These are phyloP conservation scores for Amanita rubescens DNA, from an alignment of 768 basidiomycete species.

Conservation along the genomic window DNA sequence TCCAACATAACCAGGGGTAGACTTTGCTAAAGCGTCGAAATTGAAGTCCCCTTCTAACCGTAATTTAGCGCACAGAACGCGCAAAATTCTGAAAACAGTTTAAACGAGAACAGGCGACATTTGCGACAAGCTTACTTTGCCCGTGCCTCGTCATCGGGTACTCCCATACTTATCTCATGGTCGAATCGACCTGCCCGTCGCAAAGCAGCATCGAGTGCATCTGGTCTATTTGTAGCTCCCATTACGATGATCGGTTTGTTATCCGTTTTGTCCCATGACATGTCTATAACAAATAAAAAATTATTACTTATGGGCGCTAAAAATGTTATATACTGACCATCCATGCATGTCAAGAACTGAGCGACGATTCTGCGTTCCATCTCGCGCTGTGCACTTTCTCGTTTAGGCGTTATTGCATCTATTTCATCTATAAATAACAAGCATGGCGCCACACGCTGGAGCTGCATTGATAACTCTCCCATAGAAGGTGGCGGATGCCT, in stretches of 20 bases:
- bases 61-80: slow-evolving; percentile 77
- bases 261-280: slow-evolving; percentile 93
- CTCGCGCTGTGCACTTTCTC: slow-evolving; percentile 96
- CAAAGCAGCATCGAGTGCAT: slow-evolving; percentile 89
- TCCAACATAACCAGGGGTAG: slow-evolving; percentile 95
- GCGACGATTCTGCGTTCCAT: slow-evolving; percentile 98
- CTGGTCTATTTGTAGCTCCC: slow-evolving; percentile 93
- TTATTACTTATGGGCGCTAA: neutral
- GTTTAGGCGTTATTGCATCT: slow-evolving; percentile 94
- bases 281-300: slow-evolving; percentile 41
- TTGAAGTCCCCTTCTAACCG: slow-evolving; percentile 85
- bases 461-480: neutral
- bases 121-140: slow-evolving; percentile 57
- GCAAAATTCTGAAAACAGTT: slow-evolving; percentile 64
- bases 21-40: slow-evolving; percentile 77
- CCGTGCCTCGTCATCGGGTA: slow-evolving; percentile 86
- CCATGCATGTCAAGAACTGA: slow-evolving; percentile 97
- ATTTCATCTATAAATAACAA: slow-evolving; percentile 97
- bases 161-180: slow-evolving; percentile 96
- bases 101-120: neutral
- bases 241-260: slow-evolving; percentile 92
- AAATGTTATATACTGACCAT: slow-evolving; percentile 53
- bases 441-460: slow-evolving; percentile 82
- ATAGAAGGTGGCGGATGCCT: slow-evolving; percentile 11
- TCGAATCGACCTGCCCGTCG: slow-evolving; percentile 93